Evolutionary conservation across 176 grass and related monocot species (phyloP).

Genomic region (Hordeum vulgare): MorexV3_pseudomolecules_assembly NC_058521.1:430999960-431000459

Average conservation of each 20-base stretch:
- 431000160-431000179: not conserved
- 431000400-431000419: too few species aligned
- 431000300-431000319: not conserved
- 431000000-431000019: constrained; percentile 75
- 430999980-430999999: not conserved
- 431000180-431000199: not conserved
- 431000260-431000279: not conserved
- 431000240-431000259: not conserved
- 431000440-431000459: too few species aligned
- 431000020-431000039: constrained; percentile 56
- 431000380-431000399: too few species aligned
- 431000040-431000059: constrained; percentile 26
- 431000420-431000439: too few species aligned
- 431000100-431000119: not conserved
- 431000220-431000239: not conserved
- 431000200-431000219: not conserved
- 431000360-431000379: too few species aligned
- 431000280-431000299: constrained; percentile 10
- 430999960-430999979: not conserved
- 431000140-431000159: not conserved
- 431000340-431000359: constrained; percentile 39
- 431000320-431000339: constrained; percentile 15
- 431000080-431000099: not conserved
- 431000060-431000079: too few species aligned
- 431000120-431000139: not conserved